These are phyloP conservation scores for Microcyclosporella mali DNA, from an alignment of 2,329 filamentous ascomycete genomes.

Conservation along the genomic window DNA sequence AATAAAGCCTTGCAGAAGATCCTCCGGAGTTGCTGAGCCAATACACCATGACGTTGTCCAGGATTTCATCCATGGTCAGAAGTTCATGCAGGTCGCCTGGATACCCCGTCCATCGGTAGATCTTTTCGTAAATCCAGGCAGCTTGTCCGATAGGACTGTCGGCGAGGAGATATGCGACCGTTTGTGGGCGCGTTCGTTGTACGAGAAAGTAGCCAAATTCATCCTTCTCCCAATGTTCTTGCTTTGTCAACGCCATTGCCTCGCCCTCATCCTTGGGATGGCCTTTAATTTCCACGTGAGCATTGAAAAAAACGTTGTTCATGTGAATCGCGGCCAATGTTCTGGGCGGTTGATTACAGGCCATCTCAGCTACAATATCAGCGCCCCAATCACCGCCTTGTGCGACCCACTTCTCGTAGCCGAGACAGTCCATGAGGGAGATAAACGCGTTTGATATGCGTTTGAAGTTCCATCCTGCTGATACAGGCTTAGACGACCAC, in stretches of 20 bases:
- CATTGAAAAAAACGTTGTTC: conserved; percentile 1
- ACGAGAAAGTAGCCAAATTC: conserved; percentile 6
- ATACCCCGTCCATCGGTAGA: conserved; percentile 12
- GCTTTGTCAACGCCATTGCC: not conserved
- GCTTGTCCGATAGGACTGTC: conserved; percentile 20
- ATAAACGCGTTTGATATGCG: conserved; percentile 38
- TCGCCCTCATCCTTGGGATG: not conserved
- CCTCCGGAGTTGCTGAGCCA: conserved; percentile 25
- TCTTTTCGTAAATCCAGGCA: conserved; percentile 22
- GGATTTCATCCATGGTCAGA: conserved; percentile 26
- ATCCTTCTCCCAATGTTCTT: not conserved
- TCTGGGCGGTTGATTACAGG: not conserved
- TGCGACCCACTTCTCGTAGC: conserved; percentile 53
- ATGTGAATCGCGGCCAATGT: not conserved
- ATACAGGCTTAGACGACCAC: conserved; percentile 33
- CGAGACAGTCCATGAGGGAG: conserved; percentile 61
- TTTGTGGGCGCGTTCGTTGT: conserved; percentile 10
- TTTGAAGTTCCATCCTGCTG: conserved; percentile 15
- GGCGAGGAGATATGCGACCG: conserved; percentile 14
- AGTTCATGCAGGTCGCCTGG: conserved; percentile 18
- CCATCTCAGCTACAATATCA: not conserved
- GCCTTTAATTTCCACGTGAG: not conserved
- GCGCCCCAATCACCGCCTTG: conserved; percentile 66
- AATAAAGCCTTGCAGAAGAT: conserved; percentile 24
- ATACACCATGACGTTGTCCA: conserved; percentile 25